Conservation (phyloP, 2,329 filamentous ascomycete species). For the Neopestalotiopsis rosae region DNA sequence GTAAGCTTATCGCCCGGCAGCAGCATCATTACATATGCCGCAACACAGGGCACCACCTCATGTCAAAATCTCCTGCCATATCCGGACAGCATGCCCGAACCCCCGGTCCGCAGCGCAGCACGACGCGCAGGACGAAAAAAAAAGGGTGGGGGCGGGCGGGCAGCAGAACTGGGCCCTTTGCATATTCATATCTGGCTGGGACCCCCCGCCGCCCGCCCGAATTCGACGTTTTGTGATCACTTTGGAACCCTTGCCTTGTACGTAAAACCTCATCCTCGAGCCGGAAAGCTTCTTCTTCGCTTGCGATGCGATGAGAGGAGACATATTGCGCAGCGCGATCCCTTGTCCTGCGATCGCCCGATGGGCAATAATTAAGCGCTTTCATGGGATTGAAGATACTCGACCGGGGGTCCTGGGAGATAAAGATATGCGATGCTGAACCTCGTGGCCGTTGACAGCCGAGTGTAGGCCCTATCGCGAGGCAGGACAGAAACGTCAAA, state of each 20-base stretch:
- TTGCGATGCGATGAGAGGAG: not conserved
- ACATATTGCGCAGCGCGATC: not conserved
- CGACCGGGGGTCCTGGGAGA: not conserved
- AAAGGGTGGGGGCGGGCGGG: not conserved
- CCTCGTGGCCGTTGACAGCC: not conserved
- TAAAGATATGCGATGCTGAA: not conserved
- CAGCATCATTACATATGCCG: conserved; percentile 1
- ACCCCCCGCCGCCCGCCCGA: not conserved
- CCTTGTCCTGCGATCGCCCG: not conserved
- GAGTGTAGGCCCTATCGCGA: not conserved
- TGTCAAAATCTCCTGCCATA: not conserved
- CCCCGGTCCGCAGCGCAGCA: not conserved
- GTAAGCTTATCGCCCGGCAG: not conserved
- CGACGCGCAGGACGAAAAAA: not conserved
- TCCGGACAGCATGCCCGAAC: not conserved
- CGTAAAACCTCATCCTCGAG: not conserved
- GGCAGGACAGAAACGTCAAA: not conserved
- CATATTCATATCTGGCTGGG: not conserved
- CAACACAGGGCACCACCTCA: not conserved
- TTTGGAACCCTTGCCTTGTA: not conserved
- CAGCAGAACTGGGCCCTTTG: not conserved
- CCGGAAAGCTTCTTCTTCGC: not conserved
- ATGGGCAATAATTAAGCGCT: not conserved
- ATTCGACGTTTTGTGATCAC: not conserved
- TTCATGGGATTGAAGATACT: not conserved